Percentiles rank a stretch among this genome's conserved stretches.
These are phyloP conservation scores for Podaxis sp. DNA, from an alignment of 768 basidiomycete genomes.

Conservation along the genomic window DNA sequence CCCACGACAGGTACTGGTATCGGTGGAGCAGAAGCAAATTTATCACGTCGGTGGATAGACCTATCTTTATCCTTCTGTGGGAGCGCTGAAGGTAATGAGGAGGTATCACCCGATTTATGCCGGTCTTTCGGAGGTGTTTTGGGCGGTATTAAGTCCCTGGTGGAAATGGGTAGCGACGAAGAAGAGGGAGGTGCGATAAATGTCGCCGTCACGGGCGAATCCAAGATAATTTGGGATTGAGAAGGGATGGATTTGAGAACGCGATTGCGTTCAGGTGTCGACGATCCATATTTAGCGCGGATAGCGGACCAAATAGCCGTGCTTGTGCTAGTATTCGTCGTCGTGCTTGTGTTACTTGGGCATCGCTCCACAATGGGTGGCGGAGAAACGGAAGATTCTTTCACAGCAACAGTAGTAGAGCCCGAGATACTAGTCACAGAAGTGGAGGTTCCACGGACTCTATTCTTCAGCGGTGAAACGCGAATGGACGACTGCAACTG, in stretches of 20 bases:
- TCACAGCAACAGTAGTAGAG: not conserved
- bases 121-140: conserved; percentile 13
- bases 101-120: not conserved
- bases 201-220: conserved; percentile 8
- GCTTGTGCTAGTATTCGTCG: conserved; percentile 2
- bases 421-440: not conserved
- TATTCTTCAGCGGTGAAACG: conserved; percentile 12
- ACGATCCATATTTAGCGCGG: not conserved
- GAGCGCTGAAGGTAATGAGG: not conserved
- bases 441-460: not conserved
- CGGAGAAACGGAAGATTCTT: not conserved
- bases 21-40: conserved; percentile 17
- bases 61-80: conserved; percentile 15
- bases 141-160: conserved; percentile 16
- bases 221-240: conserved; percentile 28
- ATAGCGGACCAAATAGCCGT: conserved; percentile 13
- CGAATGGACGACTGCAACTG: conserved; percentile 9
- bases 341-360: conserved; percentile 9
- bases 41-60: conserved; percentile 9
- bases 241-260: conserved; percentile 34
- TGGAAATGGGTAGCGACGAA: conserved; percentile 23
- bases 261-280: conserved; percentile 16
- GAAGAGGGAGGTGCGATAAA: conserved; percentile 20
- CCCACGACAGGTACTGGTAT: conserved; percentile 11
- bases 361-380: conserved; percentile 1